Conservation (phyloP, 2,329 filamentous ascomycete species). For the Monosporascus ibericus region DNA sequence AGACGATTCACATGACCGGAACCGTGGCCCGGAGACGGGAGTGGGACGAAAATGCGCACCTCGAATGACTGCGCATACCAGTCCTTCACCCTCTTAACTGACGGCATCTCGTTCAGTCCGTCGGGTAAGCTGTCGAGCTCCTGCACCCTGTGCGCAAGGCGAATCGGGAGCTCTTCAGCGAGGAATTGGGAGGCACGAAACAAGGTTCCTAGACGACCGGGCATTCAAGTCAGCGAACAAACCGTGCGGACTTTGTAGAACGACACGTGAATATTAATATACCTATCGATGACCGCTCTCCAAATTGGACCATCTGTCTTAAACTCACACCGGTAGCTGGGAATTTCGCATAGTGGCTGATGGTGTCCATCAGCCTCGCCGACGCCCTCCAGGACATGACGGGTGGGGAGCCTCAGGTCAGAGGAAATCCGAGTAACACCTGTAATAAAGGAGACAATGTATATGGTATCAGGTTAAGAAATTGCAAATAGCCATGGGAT, state of each 20-base stretch:
- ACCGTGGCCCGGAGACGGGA: not conserved
- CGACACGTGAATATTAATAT: conserved; percentile 26
- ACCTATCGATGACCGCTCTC: conserved; percentile 88
- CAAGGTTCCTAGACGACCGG: conserved; percentile 62
- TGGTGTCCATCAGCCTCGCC: conserved; percentile 89
- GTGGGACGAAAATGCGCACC: conserved; percentile 45
- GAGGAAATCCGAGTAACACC: not conserved
- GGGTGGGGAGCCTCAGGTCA: conserved; percentile 22
- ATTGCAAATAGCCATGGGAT: not conserved
- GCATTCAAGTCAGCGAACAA: not conserved
- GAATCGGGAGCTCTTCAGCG: conserved; percentile 94
- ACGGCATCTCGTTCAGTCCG: conserved; percentile 96
- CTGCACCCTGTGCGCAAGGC: conserved; percentile 90
- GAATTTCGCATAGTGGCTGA: conserved; percentile 94
- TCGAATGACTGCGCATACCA: conserved; percentile 99
- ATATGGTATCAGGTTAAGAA: not conserved
- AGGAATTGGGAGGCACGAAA: conserved; percentile 98
- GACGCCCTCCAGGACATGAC: conserved; percentile 92
- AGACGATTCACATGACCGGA: conserved; percentile 25
- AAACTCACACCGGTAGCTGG: conserved; percentile 94
- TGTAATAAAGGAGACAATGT: not conserved
- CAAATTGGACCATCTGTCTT: conserved; percentile 98
- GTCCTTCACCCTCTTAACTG: conserved; percentile 88
- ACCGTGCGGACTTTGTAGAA: not conserved
- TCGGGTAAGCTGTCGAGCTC: conserved; percentile 89